Evolutionary conservation across 345 rosid species (phyloP).

Genomic region (Acer yangbiense): DNA sequence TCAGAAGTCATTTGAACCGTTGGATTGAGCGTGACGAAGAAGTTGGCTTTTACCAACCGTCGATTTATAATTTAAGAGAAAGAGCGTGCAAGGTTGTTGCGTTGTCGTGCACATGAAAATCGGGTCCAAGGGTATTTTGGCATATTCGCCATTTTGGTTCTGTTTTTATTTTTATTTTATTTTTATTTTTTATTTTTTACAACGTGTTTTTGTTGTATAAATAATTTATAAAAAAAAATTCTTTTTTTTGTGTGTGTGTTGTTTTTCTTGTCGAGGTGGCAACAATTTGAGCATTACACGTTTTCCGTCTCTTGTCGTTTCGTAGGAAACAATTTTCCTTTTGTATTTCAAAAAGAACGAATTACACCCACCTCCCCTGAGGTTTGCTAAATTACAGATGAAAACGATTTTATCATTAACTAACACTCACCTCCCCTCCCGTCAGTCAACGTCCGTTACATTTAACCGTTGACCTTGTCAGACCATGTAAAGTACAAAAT

Average conservation of each 20-base stretch:
- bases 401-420: too few species aligned
- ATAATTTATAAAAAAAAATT: background rate
- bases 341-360: too few species aligned
- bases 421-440: too few species aligned
- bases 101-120: conserved; percentile 5
- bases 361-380: too few species aligned
- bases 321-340: too few species aligned
- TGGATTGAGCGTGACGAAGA: conserved; percentile 18
- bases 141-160: conserved; percentile 10
- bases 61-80: background rate
- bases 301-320: background rate
- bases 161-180: background rate
- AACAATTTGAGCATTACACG: background rate
- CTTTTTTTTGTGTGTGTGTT: background rate
- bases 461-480: too few species aligned
- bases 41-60: conserved; percentile 16
- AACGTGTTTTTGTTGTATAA: background rate
- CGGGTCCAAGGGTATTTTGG: conserved; percentile 14
- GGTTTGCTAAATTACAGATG: too few species aligned
- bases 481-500: too few species aligned
- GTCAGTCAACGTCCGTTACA: too few species aligned
- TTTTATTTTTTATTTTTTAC: background rate
- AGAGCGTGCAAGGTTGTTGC: background rate
- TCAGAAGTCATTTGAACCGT: conserved; percentile 27
- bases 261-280: background rate